Conservation (phyloP, 2,329 filamentous ascomycete genomes). For the Cordyceps cateniannulata region DNA sequence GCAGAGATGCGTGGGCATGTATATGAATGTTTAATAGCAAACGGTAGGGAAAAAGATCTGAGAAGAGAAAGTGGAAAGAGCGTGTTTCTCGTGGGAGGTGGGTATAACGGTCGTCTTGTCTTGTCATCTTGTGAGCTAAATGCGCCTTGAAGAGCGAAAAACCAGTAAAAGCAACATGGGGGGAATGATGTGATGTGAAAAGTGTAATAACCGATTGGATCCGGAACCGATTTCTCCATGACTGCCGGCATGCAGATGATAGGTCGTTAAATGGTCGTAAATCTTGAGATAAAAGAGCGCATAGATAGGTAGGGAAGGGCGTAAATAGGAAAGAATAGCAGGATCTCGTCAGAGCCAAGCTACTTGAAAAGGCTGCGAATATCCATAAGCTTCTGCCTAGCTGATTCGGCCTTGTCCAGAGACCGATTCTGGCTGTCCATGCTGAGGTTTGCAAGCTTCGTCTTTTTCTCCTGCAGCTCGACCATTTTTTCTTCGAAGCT, state of each 20-base stretch:
- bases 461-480: slow-evolving; percentile 85
- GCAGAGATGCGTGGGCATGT: slow-evolving; percentile 9
- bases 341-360: not conserved
- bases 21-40: slow-evolving; percentile 2
- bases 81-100: slow-evolving; percentile 9
- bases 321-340: not conserved
- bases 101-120: slow-evolving; percentile 7
- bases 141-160: not conserved
- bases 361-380: slow-evolving; percentile 53
- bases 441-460: slow-evolving; percentile 78
- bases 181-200: not conserved
- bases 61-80: not conserved
- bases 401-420: slow-evolving; percentile 45
- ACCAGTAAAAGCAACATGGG: slow-evolving; percentile 15
- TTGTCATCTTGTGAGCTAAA: not conserved
- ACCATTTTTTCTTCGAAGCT: slow-evolving; percentile 96
- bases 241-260: not conserved
- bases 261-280: not conserved
- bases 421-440: slow-evolving; percentile 59
- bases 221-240: not conserved
- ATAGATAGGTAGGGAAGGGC: not conserved
- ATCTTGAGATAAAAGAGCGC: not conserved
- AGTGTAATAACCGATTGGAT: not conserved
- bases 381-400: slow-evolving; percentile 56
- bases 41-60: not conserved